Evolutionary conservation across 768 basidiomycete genomes (phyloP).

Genomic region (Termitomyces bulborhizus): DNA sequence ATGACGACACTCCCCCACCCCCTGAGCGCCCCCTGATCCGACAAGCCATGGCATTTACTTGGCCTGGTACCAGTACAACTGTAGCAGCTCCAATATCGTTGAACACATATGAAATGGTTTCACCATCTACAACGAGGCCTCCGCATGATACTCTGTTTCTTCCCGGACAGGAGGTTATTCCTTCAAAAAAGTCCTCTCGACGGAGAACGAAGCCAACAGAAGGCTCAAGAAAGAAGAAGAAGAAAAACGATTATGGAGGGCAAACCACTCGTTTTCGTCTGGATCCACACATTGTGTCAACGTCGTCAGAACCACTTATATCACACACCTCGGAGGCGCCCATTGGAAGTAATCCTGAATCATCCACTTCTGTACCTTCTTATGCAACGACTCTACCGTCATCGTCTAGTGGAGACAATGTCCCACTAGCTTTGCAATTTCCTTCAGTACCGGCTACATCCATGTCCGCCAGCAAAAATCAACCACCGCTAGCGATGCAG

Average conservation of each 20-base stretch:
- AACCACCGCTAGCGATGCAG: neutral
- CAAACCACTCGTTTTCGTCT: slow-evolving; percentile 48
- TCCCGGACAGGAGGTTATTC: slow-evolving; percentile 44
- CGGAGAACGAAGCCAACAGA: slow-evolving; percentile 13
- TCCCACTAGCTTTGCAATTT: neutral
- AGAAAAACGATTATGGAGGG: slow-evolving; percentile 31
- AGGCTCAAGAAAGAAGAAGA: slow-evolving; percentile 26
- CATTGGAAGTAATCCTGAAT: slow-evolving; percentile 14
- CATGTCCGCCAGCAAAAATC: neutral
- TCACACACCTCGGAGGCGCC: neutral
- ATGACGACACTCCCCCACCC: slow-evolving; percentile 45
- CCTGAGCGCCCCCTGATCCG: slow-evolving; percentile 47
- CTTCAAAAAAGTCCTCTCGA: slow-evolving; percentile 11
- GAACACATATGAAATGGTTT: slow-evolving; percentile 36
- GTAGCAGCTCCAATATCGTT: slow-evolving; percentile 23
- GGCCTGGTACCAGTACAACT: slow-evolving; percentile 19
- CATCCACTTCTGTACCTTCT: slow-evolving; percentile 9
- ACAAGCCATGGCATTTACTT: slow-evolving; percentile 51
- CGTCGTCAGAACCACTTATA: neutral
- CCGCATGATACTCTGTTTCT: slow-evolving; percentile 32
- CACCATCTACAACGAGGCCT: slow-evolving; percentile 15
- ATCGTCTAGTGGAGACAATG: neutral
- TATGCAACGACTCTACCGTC: neutral
- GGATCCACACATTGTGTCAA: slow-evolving; percentile 19
- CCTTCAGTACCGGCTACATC: neutral